Conservation (phyloP, 768 basidiomycete genomes). For the Suillus sp. region DNA sequence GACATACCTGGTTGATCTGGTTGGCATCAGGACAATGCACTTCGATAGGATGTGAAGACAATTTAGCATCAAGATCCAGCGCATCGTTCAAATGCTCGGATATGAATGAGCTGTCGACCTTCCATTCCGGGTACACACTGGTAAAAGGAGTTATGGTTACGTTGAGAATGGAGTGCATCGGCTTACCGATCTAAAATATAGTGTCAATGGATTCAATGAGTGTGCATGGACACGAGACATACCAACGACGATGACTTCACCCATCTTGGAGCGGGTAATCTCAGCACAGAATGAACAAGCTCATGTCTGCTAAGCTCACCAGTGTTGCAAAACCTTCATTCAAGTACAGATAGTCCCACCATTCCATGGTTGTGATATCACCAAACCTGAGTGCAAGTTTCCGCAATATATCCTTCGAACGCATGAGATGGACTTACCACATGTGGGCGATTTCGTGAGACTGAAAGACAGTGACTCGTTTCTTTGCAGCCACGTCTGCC, state of each 20-base stretch:
- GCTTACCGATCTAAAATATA: slow-evolving; percentile 53
- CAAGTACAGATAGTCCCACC: slow-evolving; percentile 86
- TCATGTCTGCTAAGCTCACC: slow-evolving; percentile 41
- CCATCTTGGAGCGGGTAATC: slow-evolving; percentile 54
- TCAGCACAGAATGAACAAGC: slow-evolving; percentile 5
- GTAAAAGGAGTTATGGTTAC: slow-evolving; percentile 7
- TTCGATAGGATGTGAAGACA: slow-evolving; percentile 91
- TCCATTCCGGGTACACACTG: slow-evolving; percentile 81
- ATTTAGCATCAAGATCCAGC: slow-evolving; percentile 78
- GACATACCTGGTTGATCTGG: slow-evolving; percentile 69
- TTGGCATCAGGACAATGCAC: slow-evolving; percentile 87
- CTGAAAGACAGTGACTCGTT: slow-evolving; percentile 75
- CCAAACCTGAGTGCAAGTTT: slow-evolving; percentile 63
- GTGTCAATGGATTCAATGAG: background rate
- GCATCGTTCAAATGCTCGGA: slow-evolving; percentile 76
- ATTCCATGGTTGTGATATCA: slow-evolving; percentile 91
- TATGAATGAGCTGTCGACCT: slow-evolving; percentile 79
- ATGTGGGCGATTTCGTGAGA: slow-evolving; percentile 88
- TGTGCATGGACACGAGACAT: slow-evolving; percentile 25
- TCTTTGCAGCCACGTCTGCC: slow-evolving; percentile 71
- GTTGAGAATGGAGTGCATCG: slow-evolving; percentile 1
- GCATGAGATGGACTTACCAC: slow-evolving; percentile 48
- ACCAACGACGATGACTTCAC: slow-evolving; percentile 84
- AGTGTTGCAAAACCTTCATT: slow-evolving; percentile 90
- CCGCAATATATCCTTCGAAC: background rate